Percentiles rank a stretch among this genome's conserved stretches.
Evolutionary conservation across 83 land plant species (phyloP).

Genomic region (Thuja plicata): DNA sequence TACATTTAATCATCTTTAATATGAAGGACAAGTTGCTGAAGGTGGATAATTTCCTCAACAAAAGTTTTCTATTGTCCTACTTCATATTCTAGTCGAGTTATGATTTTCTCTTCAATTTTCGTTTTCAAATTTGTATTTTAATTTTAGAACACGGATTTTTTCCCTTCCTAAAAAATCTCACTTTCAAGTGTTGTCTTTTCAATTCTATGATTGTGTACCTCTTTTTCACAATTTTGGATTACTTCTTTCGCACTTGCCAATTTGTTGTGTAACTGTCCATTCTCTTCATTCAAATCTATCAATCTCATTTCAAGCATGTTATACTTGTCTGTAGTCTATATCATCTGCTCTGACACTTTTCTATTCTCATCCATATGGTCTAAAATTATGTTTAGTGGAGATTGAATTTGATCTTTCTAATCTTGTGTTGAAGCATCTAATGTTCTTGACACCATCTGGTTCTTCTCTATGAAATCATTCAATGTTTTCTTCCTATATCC

Average conservation of each 20-base stretch:
- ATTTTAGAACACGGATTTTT: neutral
- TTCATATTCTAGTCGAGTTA: neutral
- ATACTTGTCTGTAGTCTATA: too few species aligned
- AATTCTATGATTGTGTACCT: neutral
- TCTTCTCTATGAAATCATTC: neutral
- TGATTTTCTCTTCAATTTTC: neutral
- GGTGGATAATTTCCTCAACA: neutral
- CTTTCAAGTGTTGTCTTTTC: conserved; percentile 7
- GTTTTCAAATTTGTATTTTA: neutral
- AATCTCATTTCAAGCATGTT: conserved; percentile 6
- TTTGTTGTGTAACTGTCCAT: conserved; percentile 1
- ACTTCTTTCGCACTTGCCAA: neutral
- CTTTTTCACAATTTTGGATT: neutral
- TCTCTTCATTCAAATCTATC: conserved; percentile 1
- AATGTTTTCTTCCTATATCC: neutral
- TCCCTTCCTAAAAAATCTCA: neutral
- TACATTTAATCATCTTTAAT: neutral
- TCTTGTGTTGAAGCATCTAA: conserved; percentile 4
- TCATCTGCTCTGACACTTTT: too few species aligned
- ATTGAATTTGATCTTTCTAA: neutral
- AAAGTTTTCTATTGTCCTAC: neutral
- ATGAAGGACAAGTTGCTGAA: conserved; percentile 1
- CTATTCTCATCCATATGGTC: too few species aligned
- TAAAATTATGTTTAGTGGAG: too few species aligned
- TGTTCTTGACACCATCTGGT: neutral